Base-by-base conservation (phyloP, 2,329 filamentous ascomycete species). In the Aspergillus sp. region DNA sequence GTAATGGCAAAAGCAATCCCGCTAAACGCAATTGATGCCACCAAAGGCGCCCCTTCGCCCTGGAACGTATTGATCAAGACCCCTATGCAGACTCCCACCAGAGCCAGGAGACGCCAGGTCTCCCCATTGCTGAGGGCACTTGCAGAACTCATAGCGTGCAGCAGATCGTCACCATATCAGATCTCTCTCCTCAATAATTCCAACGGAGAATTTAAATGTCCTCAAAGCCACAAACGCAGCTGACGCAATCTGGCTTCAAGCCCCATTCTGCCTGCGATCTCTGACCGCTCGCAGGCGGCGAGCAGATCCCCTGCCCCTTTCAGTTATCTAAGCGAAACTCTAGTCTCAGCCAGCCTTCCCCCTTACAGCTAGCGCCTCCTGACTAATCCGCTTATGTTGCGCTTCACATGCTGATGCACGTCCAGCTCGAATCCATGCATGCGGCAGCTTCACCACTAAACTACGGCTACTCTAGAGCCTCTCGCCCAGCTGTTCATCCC, bases 21-120 rank as follows among this genome's bases (percentile, higher is more conserved):
- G 59, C 88, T 93, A 57, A 97, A 85, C 11, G 90, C 88, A 44
- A 95, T 73, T 1, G 89, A 95, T 7, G 90, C 91, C 54, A 94
- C 77, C 57, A 98, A 78, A 32, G 93, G 91, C 56, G 93, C 89
- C 53, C 90, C 90, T 67, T 95, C 86, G 54, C 82, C 87, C 47
- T 83, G 80, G 61, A 96, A 85, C 33, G 89, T 88, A 65, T 91
- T 91, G 41, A 61, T 52, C 51, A 97, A 78, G 52, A 96, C 75
- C 45, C 81, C 82, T 53, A 87, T 64, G 59, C 86, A 89, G 44
- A 81, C 82, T 52, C 81, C 75, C 36, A 82, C 79, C 44, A 95
- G 71, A 12, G 81, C 72, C 51, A 86, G 59, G 43, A 84, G 71
- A 55, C 72, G 75, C 69, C 75, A 76, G 41, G 70, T 69, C 68